Evolutionary conservation across 202 grass and related monocot species (phyloP).

Genomic region (Carex arenaria): DNA sequence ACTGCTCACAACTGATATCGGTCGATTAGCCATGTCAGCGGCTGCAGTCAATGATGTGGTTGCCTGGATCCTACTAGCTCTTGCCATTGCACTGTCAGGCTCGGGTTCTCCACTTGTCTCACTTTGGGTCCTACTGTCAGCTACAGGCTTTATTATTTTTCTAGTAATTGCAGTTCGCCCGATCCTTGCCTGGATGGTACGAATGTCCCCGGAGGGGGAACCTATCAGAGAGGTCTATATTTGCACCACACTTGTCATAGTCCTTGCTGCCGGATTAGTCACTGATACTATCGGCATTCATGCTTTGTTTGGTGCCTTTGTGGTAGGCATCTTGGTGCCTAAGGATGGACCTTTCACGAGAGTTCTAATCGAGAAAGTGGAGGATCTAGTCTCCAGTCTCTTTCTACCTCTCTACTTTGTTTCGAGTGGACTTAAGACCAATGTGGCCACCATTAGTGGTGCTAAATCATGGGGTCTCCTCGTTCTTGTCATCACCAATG

Average conservation of each 20-base stretch:
- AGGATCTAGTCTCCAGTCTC: conserved; percentile 72
- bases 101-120: conserved; percentile 48
- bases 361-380: conserved; percentile 74
- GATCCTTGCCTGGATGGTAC: conserved; percentile 53
- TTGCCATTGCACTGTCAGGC: conserved; percentile 71
- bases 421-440: conserved; percentile 80
- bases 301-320: conserved; percentile 72
- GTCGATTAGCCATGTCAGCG: conserved; percentile 76
- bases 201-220: conserved; percentile 48
- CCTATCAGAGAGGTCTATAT: conserved; percentile 66
- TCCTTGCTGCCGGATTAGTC: conserved; percentile 57
- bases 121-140: conserved; percentile 74
- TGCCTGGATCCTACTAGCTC: conserved; percentile 78
- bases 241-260: conserved; percentile 53
- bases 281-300: conserved; percentile 85
- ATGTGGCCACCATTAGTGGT: conserved; percentile 66
- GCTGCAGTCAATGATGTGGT: conserved; percentile 75
- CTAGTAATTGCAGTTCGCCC: conserved; percentile 43
- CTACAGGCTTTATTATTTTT: conserved; percentile 34
- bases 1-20: conserved; percentile 71
- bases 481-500: conserved; percentile 62
- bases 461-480: conserved; percentile 74
- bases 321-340: conserved; percentile 63
- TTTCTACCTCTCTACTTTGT: conserved; percentile 96
- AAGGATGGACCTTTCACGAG: conserved; percentile 75